phyloP scores from a whole-genome alignment of 495 filamentous ascomycete genomes.

The Aspergillus haitiensis region DNA sequence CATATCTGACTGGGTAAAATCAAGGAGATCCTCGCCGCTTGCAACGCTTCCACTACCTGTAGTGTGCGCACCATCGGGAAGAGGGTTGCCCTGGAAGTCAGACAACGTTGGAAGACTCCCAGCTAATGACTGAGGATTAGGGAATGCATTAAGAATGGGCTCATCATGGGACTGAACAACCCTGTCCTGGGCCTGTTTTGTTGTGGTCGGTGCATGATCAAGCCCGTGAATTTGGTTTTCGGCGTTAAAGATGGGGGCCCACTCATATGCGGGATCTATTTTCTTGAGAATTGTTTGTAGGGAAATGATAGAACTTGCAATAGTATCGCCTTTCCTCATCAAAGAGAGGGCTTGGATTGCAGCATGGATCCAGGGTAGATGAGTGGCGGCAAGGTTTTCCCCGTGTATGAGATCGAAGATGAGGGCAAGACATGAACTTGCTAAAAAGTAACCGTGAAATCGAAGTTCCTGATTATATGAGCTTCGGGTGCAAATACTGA shows the following conservation, averaged over 20 bases:
- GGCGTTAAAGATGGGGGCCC: constrained; percentile 15
- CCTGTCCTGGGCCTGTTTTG: background rate
- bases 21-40: constrained; percentile 39
- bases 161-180: background rate
- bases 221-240: constrained; percentile 1
- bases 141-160: background rate
- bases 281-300: constrained; percentile 39
- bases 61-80: constrained; percentile 27
- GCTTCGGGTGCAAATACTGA: background rate
- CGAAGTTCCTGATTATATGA: constrained; percentile 34
- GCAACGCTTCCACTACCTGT: constrained; percentile 29
- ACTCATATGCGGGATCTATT: constrained; percentile 39
- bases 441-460: constrained; percentile 44
- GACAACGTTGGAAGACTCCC: constrained; percentile 18
- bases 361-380: constrained; percentile 46
- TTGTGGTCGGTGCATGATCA: background rate
- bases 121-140: background rate
- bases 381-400: constrained; percentile 29
- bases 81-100: constrained; percentile 27
- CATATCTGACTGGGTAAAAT: constrained; percentile 47
- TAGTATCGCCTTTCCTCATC: constrained; percentile 36
- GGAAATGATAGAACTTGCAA: constrained; percentile 33
- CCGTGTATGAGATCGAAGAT: constrained; percentile 46
- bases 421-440: constrained; percentile 39
- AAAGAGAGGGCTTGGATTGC: constrained; percentile 34